Evolutionary conservation across 2,329 filamentous ascomycete species (phyloP).

Genomic region (Fusarium pseudocircinatum): DNA sequence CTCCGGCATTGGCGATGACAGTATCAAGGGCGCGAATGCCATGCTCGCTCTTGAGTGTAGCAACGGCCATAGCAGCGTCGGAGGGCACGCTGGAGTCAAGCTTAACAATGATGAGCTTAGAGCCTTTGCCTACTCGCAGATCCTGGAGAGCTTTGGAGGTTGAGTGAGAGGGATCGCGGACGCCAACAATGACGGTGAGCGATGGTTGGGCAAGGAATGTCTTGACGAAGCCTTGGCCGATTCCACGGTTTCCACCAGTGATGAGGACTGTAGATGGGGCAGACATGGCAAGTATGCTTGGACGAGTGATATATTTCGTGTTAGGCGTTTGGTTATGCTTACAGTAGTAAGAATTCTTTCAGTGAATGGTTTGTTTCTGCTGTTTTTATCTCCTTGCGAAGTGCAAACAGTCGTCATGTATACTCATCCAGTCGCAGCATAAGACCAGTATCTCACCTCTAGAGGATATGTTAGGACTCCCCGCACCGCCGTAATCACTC

Average conservation of each 20-base stretch:
- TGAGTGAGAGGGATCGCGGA: background rate
- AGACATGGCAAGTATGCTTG: background rate
- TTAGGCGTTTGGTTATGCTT: fast-evolving
- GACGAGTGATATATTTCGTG: too few species aligned
- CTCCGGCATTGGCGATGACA: background rate
- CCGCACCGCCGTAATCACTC: fast-evolving
- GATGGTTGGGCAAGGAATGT: background rate
- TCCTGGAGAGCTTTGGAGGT: background rate
- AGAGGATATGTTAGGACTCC: fast-evolving
- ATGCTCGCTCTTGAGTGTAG: background rate
- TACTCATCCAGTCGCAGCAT: fast-evolving
- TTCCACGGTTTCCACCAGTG: slow-evolving; percentile 1
- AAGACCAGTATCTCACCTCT: background rate
- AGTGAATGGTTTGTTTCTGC: background rate
- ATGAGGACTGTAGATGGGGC: background rate
- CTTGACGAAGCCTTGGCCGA: background rate
- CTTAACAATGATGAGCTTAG: background rate
- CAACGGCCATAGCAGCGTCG: background rate
- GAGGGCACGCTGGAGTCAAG: background rate
- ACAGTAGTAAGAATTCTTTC: fast-evolving
- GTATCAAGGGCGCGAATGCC: background rate
- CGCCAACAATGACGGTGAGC: background rate
- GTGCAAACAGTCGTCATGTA: too few species aligned
- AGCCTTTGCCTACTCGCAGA: background rate
- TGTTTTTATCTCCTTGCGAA: fast-evolving